These are phyloP conservation scores for Cytospora piceicola DNA, from an alignment of 2,329 filamentous ascomycete genomes.

Conservation along the genomic window DNA sequence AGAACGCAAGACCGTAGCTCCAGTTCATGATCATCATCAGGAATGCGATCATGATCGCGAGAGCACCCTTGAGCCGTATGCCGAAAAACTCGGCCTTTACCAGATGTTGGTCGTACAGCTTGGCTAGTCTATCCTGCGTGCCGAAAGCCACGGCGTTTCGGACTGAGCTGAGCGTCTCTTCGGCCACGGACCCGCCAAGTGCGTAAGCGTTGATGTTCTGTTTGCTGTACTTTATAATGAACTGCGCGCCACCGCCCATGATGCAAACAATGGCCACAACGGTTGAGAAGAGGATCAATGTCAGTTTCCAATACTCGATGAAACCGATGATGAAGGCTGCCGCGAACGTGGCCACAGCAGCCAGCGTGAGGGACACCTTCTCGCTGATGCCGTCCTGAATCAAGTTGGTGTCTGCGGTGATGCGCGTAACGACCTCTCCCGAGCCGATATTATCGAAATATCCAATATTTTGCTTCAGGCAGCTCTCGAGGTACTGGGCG, in stretches of 20 bases:
- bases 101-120: conserved; percentile 80
- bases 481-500: conserved; percentile 80
- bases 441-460: conserved; percentile 93
- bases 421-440: conserved; percentile 91
- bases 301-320: conserved; percentile 89
- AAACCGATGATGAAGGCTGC: conserved; percentile 91
- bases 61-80: conserved; percentile 70
- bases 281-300: conserved; percentile 81
- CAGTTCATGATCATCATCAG: conserved; percentile 86
- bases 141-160: conserved; percentile 92
- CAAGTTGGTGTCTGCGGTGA: conserved; percentile 91
- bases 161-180: conserved; percentile 93
- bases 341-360: conserved; percentile 79
- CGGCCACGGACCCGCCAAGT: conserved; percentile 82
- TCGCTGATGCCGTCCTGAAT: conserved; percentile 94
- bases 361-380: conserved; percentile 79
- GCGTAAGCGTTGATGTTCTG: conserved; percentile 79
- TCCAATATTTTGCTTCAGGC: conserved; percentile 85
- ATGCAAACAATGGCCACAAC: conserved; percentile 78
- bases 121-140: conserved; percentile 88
- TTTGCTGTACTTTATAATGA: conserved; percentile 83
- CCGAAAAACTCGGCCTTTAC: conserved; percentile 74
- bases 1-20: conserved; percentile 87
- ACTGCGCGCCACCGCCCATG: conserved; percentile 73
- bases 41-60: conserved; percentile 78